Conservation (phyloP, 352 stramenopile species). For the Phytophthora gonapodyides region DNA sequence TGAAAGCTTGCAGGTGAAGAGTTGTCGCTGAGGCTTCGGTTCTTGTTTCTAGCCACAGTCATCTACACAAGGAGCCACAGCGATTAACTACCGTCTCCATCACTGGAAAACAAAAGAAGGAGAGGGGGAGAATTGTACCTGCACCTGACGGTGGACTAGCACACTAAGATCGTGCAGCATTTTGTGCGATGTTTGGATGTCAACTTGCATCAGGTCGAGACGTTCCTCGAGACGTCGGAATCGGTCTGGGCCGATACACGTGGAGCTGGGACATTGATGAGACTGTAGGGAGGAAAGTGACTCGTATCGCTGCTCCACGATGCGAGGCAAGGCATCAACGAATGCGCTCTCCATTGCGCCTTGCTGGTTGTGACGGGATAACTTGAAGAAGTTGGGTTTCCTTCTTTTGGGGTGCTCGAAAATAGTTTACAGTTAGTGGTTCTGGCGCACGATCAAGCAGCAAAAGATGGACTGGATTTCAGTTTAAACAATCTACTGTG, state of each 20-base stretch:
- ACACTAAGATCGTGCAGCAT: constrained; percentile 47
- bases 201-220: constrained; percentile 41
- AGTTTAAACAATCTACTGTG: too few relatives aligned
- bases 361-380: neutral
- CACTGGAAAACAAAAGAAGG: neutral
- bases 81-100: neutral
- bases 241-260: neutral
- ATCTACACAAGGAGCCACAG: constrained; percentile 11
- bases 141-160: constrained; percentile 40
- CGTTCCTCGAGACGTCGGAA: constrained; percentile 33
- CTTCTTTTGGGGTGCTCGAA: too few relatives aligned
- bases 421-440: too few relatives aligned
- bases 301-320: neutral
- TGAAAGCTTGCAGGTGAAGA: constrained; percentile 16
- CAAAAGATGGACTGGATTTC: too few relatives aligned
- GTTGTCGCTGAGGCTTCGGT: constrained; percentile 33
- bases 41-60: constrained; percentile 15
- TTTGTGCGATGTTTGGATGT: constrained; percentile 37
- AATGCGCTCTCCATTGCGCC: neutral
- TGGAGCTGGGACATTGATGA: neutral
- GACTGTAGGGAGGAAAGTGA: neutral
- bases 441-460: too few relatives aligned
- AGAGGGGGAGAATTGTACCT: constrained; percentile 17
- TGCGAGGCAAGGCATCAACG: neutral
- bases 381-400: too few relatives aligned